A percentile compares a stretch with the other conserved stretches of the same genome.
Conservation (phyloP, 805 yeast genomes). For the Dipodascopsis tothii region DNA sequence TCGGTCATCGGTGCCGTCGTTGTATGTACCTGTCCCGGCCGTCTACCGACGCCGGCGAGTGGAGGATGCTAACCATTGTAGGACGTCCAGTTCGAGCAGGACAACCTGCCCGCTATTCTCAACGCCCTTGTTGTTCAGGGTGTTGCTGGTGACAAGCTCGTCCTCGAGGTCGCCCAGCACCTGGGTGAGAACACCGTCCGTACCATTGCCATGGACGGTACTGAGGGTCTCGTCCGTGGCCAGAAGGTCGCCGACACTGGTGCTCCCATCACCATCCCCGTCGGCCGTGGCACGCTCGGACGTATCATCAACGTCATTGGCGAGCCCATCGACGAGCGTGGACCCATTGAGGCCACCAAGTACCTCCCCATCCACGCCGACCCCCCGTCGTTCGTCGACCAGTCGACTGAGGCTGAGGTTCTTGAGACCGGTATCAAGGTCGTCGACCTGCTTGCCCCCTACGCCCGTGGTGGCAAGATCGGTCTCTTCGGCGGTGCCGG, state of each 20-base stretch:
- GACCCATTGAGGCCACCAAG: conserved; percentile 88
- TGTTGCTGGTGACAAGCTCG: conserved; percentile 65
- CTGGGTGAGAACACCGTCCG: conserved; percentile 99
- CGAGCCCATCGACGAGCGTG: conserved; percentile 99
- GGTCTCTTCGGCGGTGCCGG: conserved; percentile 99
- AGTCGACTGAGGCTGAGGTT: conserved; percentile 95
- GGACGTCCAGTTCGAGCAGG: conserved; percentile 95
- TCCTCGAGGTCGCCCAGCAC: conserved; percentile 98
- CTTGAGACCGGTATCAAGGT: conserved; percentile 99
- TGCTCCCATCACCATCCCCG: conserved; percentile 97
- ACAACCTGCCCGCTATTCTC: conserved; percentile 92
- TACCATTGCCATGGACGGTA: conserved; percentile 99
- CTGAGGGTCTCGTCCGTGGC: conserved; percentile 99
- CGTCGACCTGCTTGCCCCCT: conserved; percentile 97
- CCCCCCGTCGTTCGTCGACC: conserved; percentile 93
- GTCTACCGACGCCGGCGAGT: too few species aligned
- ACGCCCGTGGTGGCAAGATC: conserved; percentile 99
- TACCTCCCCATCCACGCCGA: conserved; percentile 98
- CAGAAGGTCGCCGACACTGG: conserved; percentile 87
- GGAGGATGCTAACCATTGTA: conserved; percentile 10
- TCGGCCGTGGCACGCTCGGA: conserved; percentile 98
- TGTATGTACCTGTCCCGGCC: neutral
- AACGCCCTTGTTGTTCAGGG: conserved; percentile 89
- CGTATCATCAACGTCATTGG: conserved; percentile 96
- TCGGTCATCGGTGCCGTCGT: conserved; percentile 99